These are phyloP conservation scores for Boletus tylopilopsis DNA, from an alignment of 768 basidiomycete genomes.

Conservation along the genomic window DNA sequence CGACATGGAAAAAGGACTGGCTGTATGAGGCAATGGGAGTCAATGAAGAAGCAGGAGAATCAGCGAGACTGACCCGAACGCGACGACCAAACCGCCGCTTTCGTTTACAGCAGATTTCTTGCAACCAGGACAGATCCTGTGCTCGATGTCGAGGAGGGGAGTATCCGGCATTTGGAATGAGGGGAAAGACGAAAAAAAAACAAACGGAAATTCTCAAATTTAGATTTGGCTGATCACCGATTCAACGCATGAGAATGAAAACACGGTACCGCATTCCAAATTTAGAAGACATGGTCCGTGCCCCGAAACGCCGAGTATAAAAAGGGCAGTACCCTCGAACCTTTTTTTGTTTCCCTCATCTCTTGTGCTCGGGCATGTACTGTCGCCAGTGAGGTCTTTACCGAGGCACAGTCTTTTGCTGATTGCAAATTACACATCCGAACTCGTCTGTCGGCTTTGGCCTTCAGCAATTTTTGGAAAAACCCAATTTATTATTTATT, in stretches of 20 bases:
- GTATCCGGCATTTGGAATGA: too few species aligned
- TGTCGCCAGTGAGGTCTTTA: constrained; percentile 94
- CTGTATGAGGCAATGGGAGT: constrained; percentile 36
- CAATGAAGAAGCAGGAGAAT: constrained; percentile 2
- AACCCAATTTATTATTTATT: too few species aligned
- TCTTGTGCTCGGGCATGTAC: constrained; percentile 96
- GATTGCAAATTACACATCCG: constrained; percentile 98
- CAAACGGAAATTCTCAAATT: too few species aligned
- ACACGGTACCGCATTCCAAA: too few species aligned
- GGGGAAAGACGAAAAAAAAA: too few species aligned
- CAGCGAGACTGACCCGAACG: constrained; percentile 77
- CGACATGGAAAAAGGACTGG: constrained; percentile 91
- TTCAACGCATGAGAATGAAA: too few species aligned
- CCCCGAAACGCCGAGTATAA: neutral
- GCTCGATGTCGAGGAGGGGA: constrained; percentile 36
- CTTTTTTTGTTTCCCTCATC: constrained; percentile 42
- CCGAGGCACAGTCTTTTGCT: constrained; percentile 95
- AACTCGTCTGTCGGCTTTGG: constrained; percentile 88
- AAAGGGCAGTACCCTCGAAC: neutral
- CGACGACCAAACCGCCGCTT: constrained; percentile 84
- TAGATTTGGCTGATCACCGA: too few species aligned
- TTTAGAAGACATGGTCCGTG: constrained; percentile 16
- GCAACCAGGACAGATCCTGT: constrained; percentile 79
- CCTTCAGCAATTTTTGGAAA: constrained; percentile 90
- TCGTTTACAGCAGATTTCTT: constrained; percentile 77